Evolutionary conservation across 2,329 filamentous ascomycete species (phyloP).

Genomic region (Helotiales sp.): DNA sequence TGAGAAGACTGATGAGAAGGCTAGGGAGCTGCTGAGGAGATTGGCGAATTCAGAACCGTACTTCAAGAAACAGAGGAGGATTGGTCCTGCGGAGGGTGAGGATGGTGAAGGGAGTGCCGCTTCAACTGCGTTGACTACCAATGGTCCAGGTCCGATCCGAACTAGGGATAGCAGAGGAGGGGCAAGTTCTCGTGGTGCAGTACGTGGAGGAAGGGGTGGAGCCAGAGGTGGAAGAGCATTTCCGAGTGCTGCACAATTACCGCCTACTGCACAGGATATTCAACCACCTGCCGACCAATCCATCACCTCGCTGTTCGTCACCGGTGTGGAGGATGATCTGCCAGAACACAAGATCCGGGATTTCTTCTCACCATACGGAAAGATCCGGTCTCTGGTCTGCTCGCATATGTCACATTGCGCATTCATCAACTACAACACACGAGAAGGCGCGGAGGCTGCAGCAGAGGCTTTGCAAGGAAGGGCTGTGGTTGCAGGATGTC

Average conservation of each 20-base stretch:
- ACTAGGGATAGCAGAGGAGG: conserved; percentile 69
- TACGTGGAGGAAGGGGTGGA: conserved; percentile 47
- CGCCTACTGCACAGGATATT: conserved; percentile 84
- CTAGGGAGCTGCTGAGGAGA: conserved; percentile 81
- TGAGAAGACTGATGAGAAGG: conserved; percentile 97
- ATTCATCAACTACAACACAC: conserved; percentile 90
- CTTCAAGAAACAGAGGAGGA: conserved; percentile 81
- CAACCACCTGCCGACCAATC: conserved; percentile 81
- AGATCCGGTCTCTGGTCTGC: conserved; percentile 90
- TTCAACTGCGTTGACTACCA: conserved; percentile 49
- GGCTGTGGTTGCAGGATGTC: conserved; percentile 88
- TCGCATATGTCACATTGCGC: conserved; percentile 97
- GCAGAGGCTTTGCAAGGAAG: conserved; percentile 85
- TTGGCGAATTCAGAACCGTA: conserved; percentile 94
- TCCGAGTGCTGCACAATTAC: conserved; percentile 72
- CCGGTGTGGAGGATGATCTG: conserved; percentile 93
- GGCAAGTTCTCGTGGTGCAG: conserved; percentile 44
- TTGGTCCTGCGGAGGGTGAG: conserved; percentile 63
- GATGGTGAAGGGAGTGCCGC: conserved; percentile 49
- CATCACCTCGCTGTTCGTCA: conserved; percentile 92
- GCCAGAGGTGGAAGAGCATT: conserved; percentile 59
- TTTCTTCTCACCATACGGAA: conserved; percentile 87
- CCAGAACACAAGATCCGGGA: conserved; percentile 90
- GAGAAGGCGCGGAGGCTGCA: conserved; percentile 84
- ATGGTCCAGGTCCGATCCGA: conserved; percentile 77